Evolutionary conservation across 2,329 filamentous ascomycete species (phyloP), one percentile per base, ranked within the genome.

Genomic region (Colletotrichum sp.): DNA sequence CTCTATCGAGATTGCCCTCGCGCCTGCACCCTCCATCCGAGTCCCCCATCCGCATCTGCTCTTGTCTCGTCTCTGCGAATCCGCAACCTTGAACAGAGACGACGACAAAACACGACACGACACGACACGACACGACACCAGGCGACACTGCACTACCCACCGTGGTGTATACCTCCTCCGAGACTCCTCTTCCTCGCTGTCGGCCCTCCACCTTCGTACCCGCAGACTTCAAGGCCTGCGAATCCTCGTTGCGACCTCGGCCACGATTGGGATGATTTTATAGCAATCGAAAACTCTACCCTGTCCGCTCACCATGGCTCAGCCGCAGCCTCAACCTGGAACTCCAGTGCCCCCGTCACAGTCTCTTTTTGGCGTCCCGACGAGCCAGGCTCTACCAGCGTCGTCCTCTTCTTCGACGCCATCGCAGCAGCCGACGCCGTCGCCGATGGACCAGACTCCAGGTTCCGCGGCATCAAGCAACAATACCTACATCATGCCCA

Each of bases 401-500:
- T 78, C 81, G 13, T 78, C 83, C 60, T 79, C 81, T 34, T 79
- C 84, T 83, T 79, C 82, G 79, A 82, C 55, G 76, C 78, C 22
- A 34, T 59, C 70, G 12, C 74, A 77, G 55, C 74, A 77, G 32
- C 34, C 80, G 68, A 81, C 71, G 72, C 80, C 52, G 84, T 86
- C 57, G 19, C 64, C 64, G 44, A 60, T 74, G 71, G 86, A 82
- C 76, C 80, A 86, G 66, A 88, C 88, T 65, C 89, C 88, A 13
- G 84, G 85, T 48, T 89, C 88, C 30, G 86, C 86, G 77, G 85
- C 90, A 65, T 91, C 91, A n/a, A 89, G 88, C 22, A 93, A 91
- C 85, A 95, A 94, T 82, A 96, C 96, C 28, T 98, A 96, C 87
- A 93, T 98, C 82, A 97, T 98, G 95, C 94, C 95, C 22, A 94